Evolutionary conservation across 2,329 filamentous ascomycete species (phyloP).

Genomic region (Microcyclosporella mali): DNA sequence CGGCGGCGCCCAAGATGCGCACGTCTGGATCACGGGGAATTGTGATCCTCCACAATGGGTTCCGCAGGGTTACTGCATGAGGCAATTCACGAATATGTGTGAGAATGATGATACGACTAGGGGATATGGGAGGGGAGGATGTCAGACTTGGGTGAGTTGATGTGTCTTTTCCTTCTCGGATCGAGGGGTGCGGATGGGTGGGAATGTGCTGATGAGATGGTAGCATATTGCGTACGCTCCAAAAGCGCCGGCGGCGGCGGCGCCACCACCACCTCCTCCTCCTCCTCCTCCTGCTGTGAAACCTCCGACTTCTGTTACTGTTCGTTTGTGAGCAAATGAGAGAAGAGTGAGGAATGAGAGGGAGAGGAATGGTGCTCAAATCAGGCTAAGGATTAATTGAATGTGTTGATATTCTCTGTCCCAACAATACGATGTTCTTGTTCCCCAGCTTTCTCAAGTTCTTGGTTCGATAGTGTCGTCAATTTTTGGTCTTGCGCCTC

Average conservation of each 20-base stretch:
- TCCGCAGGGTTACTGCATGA: slow-evolving; percentile 15
- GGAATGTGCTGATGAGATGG: background rate
- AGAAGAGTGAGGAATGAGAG: too few species aligned
- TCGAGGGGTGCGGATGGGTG: background rate
- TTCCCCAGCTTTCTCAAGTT: too few species aligned
- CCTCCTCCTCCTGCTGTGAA: background rate
- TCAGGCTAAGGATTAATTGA: too few species aligned
- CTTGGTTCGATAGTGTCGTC: too few species aligned
- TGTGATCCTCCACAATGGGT: slow-evolving; percentile 15
- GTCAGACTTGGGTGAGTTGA: slow-evolving; percentile 10
- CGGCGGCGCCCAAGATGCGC: background rate
- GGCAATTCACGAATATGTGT: slow-evolving; percentile 16
- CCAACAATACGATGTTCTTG: too few species aligned
- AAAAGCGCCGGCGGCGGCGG: background rate
- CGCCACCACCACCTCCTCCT: background rate
- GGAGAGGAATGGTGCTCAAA: too few species aligned
- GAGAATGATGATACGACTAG: slow-evolving; percentile 4
- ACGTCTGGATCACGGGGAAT: slow-evolving; percentile 1
- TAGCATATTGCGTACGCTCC: background rate
- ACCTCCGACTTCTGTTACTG: background rate
- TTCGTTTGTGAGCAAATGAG: too few species aligned
- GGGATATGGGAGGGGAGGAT: slow-evolving; percentile 8
- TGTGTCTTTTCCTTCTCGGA: background rate
- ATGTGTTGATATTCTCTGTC: too few species aligned
- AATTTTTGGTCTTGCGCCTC: too few species aligned